Evolutionary conservation across 352 stramenopile species (phyloP).

Genomic region (Globisporangium abappressorium): DNA sequence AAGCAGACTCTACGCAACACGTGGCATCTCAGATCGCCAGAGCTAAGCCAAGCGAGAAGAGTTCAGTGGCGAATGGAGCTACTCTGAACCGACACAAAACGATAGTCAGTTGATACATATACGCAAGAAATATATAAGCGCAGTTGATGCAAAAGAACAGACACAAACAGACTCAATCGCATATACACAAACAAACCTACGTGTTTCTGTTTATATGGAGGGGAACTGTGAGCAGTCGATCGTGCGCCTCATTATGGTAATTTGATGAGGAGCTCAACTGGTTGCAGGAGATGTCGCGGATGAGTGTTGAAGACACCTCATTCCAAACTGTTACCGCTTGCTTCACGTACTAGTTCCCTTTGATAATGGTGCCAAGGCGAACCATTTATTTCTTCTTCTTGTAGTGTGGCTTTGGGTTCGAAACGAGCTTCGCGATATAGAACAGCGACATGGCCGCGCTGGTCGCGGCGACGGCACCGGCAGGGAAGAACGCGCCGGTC

Average conservation of each 20-base stretch:
- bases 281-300: not conserved
- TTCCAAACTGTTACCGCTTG: not conserved
- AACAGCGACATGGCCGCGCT: slow-evolving; percentile 80
- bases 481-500: slow-evolving; percentile 70
- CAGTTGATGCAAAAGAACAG: not conserved
- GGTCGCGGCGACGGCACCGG: slow-evolving; percentile 54
- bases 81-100: not conserved
- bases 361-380: not conserved
- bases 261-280: not conserved
- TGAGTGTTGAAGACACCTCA: not conserved
- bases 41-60: not conserved
- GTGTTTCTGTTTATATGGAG: slow-evolving; percentile 9
- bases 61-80: not conserved
- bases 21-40: not conserved
- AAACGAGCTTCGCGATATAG: slow-evolving; percentile 71
- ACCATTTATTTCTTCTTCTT: slow-evolving; percentile 62
- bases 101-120: not conserved
- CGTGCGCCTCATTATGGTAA: not conserved
- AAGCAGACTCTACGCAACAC: not conserved
- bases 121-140: not conserved
- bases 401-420: slow-evolving; percentile 71
- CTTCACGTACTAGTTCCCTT: not conserved
- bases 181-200: slow-evolving; percentile 5
- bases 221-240: not conserved
- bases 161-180: not conserved